Base-by-base conservation (phyloP, 2,329 filamentous ascomycete species). In the Leptographium wingfieldii region DNA sequence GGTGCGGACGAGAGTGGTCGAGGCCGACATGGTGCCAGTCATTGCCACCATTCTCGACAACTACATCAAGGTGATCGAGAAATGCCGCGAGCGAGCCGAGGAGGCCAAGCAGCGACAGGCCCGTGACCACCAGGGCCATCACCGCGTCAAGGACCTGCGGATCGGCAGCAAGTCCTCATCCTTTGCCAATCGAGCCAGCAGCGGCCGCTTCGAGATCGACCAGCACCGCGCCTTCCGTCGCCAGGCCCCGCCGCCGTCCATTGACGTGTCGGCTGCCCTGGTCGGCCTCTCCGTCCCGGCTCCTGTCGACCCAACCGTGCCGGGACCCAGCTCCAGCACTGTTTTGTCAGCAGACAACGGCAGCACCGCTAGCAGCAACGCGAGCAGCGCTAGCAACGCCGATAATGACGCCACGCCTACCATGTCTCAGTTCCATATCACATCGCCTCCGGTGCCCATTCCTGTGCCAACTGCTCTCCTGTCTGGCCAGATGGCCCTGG, bases 11-110 rank as follows among this genome's bases (percentile, higher is more conserved):
- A 83, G 94, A 65, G 92, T 99, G 3, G 94, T 99, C 58, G 94
- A 99, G 75, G 94, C 94, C 64, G 94, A 99, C 73, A 96, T 99
- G 89, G 94, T 99, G 4, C 94, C 94, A 2, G 94, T 99, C 68
- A 96, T 99, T 68, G 94, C 94, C 59, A 97, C 94, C 55, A 96
- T 99, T 59, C 84, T 99, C 62, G 91, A 96, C 75, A 97, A 97
- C 74, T 99, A 99, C 74, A 92, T 96, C 76, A 91, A 95, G 70
- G 90, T 96, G 62, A 86, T 96, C 65, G 92, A 97, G 67, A 92
- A 91, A 73, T 90, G 88, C 70, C 87, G 90, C 63, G 90, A 94
- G 70, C 89, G 90, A 74, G 86, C 86, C 35, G 91, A 96, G 68
- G 83, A 96, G 69, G 81, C 84, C 59, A 94, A 95, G 68, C 80